Conservation (phyloP, 2,329 filamentous ascomycete species). For the Aspergillus ibericus region DNA sequence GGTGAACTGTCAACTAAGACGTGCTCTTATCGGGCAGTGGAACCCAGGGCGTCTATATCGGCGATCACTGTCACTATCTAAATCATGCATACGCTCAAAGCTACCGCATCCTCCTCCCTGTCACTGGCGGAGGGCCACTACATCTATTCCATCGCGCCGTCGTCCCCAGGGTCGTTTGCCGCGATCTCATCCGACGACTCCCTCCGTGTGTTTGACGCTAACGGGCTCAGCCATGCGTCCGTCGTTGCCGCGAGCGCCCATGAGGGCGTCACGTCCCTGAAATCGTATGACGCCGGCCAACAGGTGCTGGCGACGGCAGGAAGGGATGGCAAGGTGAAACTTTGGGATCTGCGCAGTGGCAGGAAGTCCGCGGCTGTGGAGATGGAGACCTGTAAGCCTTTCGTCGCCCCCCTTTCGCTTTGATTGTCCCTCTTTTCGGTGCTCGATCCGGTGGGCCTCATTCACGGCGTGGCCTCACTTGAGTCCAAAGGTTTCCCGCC, state of each 20-base stretch:
- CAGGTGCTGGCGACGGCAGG: slow-evolving; percentile 39
- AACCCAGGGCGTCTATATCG: too few relatives aligned
- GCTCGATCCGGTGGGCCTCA: background rate
- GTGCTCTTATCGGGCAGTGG: too few relatives aligned
- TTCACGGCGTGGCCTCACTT: background rate
- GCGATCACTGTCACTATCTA: too few relatives aligned
- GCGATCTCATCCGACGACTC: slow-evolving; percentile 50
- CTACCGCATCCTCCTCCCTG: slow-evolving; percentile 37
- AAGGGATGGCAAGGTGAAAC: slow-evolving; percentile 42
- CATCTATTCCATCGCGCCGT: slow-evolving; percentile 42
- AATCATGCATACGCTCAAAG: slow-evolving; percentile 36
- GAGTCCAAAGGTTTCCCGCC: background rate
- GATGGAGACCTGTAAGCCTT: slow-evolving; percentile 37
- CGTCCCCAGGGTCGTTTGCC: slow-evolving; percentile 34
- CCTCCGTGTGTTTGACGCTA: slow-evolving; percentile 42
- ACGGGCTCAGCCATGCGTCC: slow-evolving; percentile 33
- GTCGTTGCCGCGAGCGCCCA: slow-evolving; percentile 33
- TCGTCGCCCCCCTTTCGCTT: slow-evolving; percentile 4
- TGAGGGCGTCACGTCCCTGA: slow-evolving; percentile 41
- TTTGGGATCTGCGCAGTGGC: slow-evolving; percentile 42
- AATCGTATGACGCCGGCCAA: slow-evolving; percentile 27
- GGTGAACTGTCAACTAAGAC: too few relatives aligned
- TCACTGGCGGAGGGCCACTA: slow-evolving; percentile 42
- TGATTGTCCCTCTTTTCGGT: background rate
- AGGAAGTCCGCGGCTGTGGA: slow-evolving; percentile 32